Evolutionary conservation across 2,329 filamentous ascomycete species (phyloP).

Genomic region (Aspergillus aculeatinus): DNA sequence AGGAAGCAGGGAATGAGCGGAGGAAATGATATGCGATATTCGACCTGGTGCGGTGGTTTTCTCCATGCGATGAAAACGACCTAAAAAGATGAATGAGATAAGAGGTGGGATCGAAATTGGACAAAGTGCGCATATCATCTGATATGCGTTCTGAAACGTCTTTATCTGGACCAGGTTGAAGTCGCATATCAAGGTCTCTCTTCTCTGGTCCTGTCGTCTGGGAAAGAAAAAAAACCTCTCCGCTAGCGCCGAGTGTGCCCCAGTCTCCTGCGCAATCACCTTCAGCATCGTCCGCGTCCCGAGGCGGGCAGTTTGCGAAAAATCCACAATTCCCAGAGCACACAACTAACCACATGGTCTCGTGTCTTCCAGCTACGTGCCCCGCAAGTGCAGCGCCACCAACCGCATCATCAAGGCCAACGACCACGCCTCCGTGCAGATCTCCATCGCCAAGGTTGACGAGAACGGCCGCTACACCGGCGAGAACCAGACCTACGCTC

Average conservation of each 20-base stretch:
- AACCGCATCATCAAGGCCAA: slow-evolving; percentile 99
- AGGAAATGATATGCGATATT: background rate
- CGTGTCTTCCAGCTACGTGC: slow-evolving; percentile 72
- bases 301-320: too few relatives aligned
- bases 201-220: background rate
- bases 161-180: background rate
- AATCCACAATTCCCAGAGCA: slow-evolving; percentile 8
- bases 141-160: background rate
- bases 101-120: background rate
- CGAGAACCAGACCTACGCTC: slow-evolving; percentile 96
- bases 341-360: slow-evolving; percentile 14
- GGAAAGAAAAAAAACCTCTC: background rate
- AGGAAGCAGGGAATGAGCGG: background rate
- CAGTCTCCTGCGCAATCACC: too few relatives aligned
- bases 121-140: background rate
- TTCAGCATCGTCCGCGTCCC: too few relatives aligned
- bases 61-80: background rate
- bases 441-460: slow-evolving; percentile 96
- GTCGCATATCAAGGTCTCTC: background rate
- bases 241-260: too few relatives aligned
- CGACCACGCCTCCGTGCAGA: slow-evolving; percentile 98
- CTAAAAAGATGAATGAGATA: background rate
- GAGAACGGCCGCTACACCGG: slow-evolving; percentile 96
- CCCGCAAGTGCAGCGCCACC: slow-evolving; percentile 97
- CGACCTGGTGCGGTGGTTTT: background rate